Evolutionary conservation across 495 filamentous ascomycete genomes (phyloP).

Genomic region (Penicillium ochrochloron): DNA sequence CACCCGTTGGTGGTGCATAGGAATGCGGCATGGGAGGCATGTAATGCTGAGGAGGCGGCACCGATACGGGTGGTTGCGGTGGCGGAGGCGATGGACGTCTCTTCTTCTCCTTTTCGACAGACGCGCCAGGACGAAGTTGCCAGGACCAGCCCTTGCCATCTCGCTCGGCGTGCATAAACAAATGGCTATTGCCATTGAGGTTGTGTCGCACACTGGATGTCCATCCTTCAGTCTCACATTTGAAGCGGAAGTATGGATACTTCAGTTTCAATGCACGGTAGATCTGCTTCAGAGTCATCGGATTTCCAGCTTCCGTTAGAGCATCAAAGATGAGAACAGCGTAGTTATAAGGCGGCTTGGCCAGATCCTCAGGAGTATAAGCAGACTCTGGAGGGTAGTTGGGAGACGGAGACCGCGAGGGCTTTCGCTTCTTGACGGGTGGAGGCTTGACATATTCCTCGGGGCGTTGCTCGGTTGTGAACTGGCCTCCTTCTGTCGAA

Average conservation of each 20-base stretch:
- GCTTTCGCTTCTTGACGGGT: constrained; percentile 59
- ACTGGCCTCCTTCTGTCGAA: constrained; percentile 52
- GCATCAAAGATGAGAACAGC: constrained; percentile 90
- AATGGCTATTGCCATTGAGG: constrained; percentile 77
- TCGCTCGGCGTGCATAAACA: constrained; percentile 83
- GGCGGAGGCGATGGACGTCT: constrained; percentile 59
- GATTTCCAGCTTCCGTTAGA: constrained; percentile 68
- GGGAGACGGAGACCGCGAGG: constrained; percentile 70
- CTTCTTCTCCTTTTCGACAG: constrained; percentile 74
- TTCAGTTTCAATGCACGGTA: constrained; percentile 85
- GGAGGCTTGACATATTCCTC: constrained; percentile 51
- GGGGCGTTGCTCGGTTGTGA: constrained; percentile 46
- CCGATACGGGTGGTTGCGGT: constrained; percentile 41
- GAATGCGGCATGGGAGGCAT: constrained; percentile 47
- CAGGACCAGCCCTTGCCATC: constrained; percentile 75
- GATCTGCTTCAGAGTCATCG: constrained; percentile 89
- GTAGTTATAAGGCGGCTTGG: constrained; percentile 86
- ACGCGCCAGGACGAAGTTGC: constrained; percentile 64
- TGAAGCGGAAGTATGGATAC: constrained; percentile 90
- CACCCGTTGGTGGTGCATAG: constrained; percentile 39
- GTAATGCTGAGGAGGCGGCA: constrained; percentile 45
- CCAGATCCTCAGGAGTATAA: constrained; percentile 81
- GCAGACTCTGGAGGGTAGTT: constrained; percentile 73
- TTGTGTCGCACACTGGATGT: constrained; percentile 98
- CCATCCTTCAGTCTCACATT: constrained; percentile 83